Percentiles rank a stretch among this genome's conserved stretches.
phyloP scores from a whole-genome alignment of 768 basidiomycete genomes.

The Vararia minispora region DNA sequence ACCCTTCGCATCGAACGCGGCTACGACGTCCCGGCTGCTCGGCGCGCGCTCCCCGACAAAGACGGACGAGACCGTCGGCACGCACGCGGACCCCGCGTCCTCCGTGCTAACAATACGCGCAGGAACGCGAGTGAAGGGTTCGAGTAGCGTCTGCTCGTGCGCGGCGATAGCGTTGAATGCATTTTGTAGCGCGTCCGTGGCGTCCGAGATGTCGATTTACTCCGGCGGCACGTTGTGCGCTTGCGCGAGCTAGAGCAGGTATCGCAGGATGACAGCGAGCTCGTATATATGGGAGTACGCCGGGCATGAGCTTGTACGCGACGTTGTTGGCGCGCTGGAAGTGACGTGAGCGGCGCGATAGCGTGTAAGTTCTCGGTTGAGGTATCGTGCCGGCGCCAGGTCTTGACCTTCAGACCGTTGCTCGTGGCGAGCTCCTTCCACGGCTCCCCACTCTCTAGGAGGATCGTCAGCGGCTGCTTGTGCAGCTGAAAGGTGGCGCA shows the following conservation, averaged over 20 bases:
- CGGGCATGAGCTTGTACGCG: constrained; percentile 56
- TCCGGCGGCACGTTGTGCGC: too few species aligned
- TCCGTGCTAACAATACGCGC: constrained; percentile 53
- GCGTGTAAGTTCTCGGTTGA: constrained; percentile 53
- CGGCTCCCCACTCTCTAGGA: constrained; percentile 54
- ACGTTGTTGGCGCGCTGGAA: constrained; percentile 40
- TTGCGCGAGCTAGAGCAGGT: constrained; percentile 48
- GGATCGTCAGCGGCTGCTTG: neutral
- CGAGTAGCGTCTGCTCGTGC: constrained; percentile 51
- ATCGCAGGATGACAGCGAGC: constrained; percentile 45
- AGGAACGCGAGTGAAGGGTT: constrained; percentile 43
- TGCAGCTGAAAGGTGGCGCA: constrained; percentile 17
- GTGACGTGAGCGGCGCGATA: constrained; percentile 51
- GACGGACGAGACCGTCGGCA: constrained; percentile 64
- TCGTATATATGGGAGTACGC: constrained; percentile 63
- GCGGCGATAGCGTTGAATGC: constrained; percentile 44
- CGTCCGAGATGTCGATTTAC: too few species aligned
- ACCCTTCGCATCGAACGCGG: constrained; percentile 51
- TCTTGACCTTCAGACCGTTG: constrained; percentile 39
- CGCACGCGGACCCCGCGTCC: constrained; percentile 27
- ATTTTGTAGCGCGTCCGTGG: constrained; percentile 27
- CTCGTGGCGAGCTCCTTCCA: constrained; percentile 70
- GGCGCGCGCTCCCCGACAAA: constrained; percentile 46
- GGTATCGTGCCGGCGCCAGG: constrained; percentile 38
- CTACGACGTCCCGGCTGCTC: constrained; percentile 52